Base-by-base conservation (phyloP, 129 eudicot species). In the Flaveria trinervia region DNA sequence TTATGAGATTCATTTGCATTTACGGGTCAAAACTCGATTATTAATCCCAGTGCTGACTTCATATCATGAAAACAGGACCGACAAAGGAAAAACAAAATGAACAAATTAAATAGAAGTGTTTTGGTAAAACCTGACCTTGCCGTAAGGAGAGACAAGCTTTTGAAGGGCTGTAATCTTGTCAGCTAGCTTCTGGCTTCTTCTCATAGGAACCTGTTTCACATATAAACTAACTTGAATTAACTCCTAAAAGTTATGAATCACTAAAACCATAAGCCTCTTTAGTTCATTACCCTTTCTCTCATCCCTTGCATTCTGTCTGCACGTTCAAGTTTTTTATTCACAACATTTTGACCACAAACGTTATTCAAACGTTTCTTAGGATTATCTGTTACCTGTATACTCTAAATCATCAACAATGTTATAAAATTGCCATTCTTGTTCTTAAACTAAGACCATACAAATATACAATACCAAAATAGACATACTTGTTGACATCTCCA, bases 141-240 rank as follows among this genome's bases (percentile, higher is more conserved):
- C 96, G 60, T 85, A 89, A 81, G 96, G 96, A 59, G 92, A 89
- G 46, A 89, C 96, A 12, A 89, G 82, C 81, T 89, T 87, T 48
- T 89, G 96, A 15, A 89, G 90, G 71, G 92, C 86, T 56, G 92
- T 85, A 70, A 89, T 85, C 60, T 77, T 87, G 87, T 89, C 89
- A 59, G 88, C 84, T 70, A 87, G 84, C 79, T 87, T 89, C 60
- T 87, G 92, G 85, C 92, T 85, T 79, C 90, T 87, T 73, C 82
- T 87, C 26, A 66, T 72, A 30, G 89, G 89, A 57, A 75, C 84
- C 90, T 86, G 70, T 64, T 70, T 26, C 51, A 55, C 52, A 28
- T 25, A 65, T n/a, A 67, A 82, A 36, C 26, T 77, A 82, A 36
- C 41, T 48, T 59, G 14, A 22, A 44, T 74, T 26, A 79, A 51